phyloP scores from a whole-genome alignment of 2,329 filamentous ascomycete species.

The Talaromyces atroroseus region DNA sequence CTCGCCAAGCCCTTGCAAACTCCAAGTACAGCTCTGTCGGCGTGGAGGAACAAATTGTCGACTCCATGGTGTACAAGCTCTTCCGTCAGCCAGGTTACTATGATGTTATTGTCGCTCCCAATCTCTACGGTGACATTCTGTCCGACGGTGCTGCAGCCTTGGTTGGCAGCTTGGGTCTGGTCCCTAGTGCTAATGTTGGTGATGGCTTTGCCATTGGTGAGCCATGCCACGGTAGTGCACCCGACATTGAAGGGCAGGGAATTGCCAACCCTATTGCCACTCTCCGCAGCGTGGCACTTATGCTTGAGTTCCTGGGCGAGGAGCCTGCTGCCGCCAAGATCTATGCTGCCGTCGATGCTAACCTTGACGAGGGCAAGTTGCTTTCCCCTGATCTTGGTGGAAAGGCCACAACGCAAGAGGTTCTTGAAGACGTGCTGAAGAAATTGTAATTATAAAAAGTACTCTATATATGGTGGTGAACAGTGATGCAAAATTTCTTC shows the following conservation, averaged over 20 bases:
- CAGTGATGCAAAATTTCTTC: neutral
- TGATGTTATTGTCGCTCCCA: slow-evolving; percentile 96
- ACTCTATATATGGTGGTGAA: neutral
- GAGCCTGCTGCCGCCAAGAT: slow-evolving; percentile 81
- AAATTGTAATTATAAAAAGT: slow-evolving; percentile 56
- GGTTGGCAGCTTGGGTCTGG: slow-evolving; percentile 84
- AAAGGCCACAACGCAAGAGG: slow-evolving; percentile 75
- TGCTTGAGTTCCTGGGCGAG: slow-evolving; percentile 93
- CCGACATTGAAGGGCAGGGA: slow-evolving; percentile 86
- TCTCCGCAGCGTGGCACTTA: slow-evolving; percentile 80
- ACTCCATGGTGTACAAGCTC: slow-evolving; percentile 99
- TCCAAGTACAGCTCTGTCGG: slow-evolving; percentile 59
- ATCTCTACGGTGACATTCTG: slow-evolving; percentile 94
- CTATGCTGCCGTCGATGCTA: slow-evolving; percentile 85
- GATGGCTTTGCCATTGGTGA: slow-evolving; percentile 94
- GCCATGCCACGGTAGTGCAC: slow-evolving; percentile 93
- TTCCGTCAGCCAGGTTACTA: slow-evolving; percentile 93
- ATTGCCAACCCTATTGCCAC: slow-evolving; percentile 98
- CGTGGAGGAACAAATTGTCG: slow-evolving; percentile 96
- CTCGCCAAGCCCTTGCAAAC: slow-evolving; percentile 65
- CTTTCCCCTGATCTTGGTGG: slow-evolving; percentile 89
- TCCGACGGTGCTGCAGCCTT: slow-evolving; percentile 93
- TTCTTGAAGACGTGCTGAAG: slow-evolving; percentile 79
- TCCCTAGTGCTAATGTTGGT: slow-evolving; percentile 92
- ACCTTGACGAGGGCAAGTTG: slow-evolving; percentile 74